phyloP scores from a whole-genome alignment of 2,329 filamentous ascomycete genomes.

The Hypoxylon sp. region DNA sequence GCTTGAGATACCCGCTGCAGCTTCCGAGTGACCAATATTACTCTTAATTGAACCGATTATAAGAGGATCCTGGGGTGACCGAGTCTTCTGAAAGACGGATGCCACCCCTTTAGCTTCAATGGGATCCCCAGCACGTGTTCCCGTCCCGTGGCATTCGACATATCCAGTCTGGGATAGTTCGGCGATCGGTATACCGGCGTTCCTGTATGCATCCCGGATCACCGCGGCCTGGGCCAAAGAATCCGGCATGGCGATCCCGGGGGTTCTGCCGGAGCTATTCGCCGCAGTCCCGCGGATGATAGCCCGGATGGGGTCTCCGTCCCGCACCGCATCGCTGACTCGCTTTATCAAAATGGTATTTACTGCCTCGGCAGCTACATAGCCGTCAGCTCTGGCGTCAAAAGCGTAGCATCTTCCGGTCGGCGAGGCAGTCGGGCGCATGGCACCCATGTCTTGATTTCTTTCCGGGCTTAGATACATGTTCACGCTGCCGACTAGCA shows the following conservation, averaged over 20 bases:
- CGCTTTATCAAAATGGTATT: not conserved
- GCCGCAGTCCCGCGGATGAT: too few species aligned
- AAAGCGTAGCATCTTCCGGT: not conserved
- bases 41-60: not conserved
- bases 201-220: too few species aligned
- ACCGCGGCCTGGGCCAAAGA: too few species aligned
- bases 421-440: not conserved
- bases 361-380: not conserved
- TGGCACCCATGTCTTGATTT: not conserved
- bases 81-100: not conserved
- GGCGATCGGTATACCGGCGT: too few species aligned
- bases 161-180: too few species aligned
- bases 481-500: not conserved
- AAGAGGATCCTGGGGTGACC: not conserved
- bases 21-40: not conserved
- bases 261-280: too few species aligned
- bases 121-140: too few species aligned
- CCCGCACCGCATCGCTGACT: not conserved
- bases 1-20: not conserved
- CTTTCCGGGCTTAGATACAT: not conserved
- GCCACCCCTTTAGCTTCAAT: not conserved
- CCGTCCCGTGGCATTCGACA: too few species aligned
- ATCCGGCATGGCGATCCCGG: too few species aligned
- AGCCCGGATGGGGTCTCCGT: not conserved
- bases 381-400: not conserved